Evolutionary conservation across 1,284 basidiomycete genomes (phyloP), one percentile per base, ranked within the genome.

Genomic region (Cryptococcus sp.): DNA sequence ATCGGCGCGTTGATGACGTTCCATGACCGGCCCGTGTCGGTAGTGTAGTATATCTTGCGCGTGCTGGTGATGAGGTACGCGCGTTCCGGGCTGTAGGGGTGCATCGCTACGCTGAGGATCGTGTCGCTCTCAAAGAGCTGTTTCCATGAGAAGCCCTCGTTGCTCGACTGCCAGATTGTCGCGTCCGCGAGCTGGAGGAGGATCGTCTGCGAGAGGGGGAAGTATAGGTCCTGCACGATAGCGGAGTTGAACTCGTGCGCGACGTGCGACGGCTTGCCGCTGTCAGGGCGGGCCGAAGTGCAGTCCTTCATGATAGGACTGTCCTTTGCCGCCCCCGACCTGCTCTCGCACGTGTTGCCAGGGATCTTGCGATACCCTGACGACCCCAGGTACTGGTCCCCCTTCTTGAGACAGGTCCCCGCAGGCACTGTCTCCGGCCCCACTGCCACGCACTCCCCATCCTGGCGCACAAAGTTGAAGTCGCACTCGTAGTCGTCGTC

Each of bases 351-450:
- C 0, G 87, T 89, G 71, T 98, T 90, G 2, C 96, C 95, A 1
- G 96, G 93, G 55, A 98, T 92, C 69, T 87, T 84, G 42, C 93
- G 83, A 73, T 87, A 98, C 0, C 95, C 95, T 15, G 90, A 93
- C 0, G 93, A 96, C 0, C 92, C 95, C 72, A 82, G 71, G 72
- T 92, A 98, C 15, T 76, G 86, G 63, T 87, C 80, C 11, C 82
- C 81, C 0, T 82, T 77, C 52, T 81, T 80, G 16, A 79, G 70
- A 69, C 96, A 98, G 0, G 86, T 81, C 3, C 85, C 89, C 0
- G 85, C 82, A 0, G 91, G 90, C 46, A 97, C 87, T 11, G 84
- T 84, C 71, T 97, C 91, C 1, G 87, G 90, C 7, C 91, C 92
- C 28, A 83, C 85, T 1, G 90, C 84, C 2, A 89, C 82, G 72